Evolutionary conservation across 257 asterid genomes (phyloP).

Genomic region (Jacaranda copaia): DNA sequence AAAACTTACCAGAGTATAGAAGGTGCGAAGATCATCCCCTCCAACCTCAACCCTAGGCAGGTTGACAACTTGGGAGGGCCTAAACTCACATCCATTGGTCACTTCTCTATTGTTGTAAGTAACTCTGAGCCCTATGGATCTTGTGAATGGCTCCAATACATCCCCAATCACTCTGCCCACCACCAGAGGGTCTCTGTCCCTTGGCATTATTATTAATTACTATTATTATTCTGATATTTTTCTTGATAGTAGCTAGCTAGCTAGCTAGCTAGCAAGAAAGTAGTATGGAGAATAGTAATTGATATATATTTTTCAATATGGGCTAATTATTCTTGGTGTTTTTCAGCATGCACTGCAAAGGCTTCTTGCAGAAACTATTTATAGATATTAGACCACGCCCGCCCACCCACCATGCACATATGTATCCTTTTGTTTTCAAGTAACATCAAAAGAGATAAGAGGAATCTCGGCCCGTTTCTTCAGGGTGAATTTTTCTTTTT

Average conservation of each 20-base stretch:
- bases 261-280: no score
- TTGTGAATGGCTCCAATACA: slow-evolving; percentile 69
- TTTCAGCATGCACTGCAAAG: not conserved
- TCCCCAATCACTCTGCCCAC: slow-evolving; percentile 75
- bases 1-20: slow-evolving; percentile 63
- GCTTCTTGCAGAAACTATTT: not conserved
- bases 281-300: no score
- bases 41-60: slow-evolving; percentile 80
- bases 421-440: not conserved
- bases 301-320: no score
- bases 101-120: slow-evolving; percentile 50
- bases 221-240: not conserved
- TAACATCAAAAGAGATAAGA: not conserved
- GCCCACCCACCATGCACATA: not conserved
- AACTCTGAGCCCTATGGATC: slow-evolving; percentile 55
- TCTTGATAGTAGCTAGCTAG: not conserved
- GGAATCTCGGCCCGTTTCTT: not conserved
- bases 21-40: slow-evolving; percentile 72
- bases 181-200: slow-evolving; percentile 66
- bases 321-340: not conserved
- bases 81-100: slow-evolving; percentile 66
- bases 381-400: not conserved
- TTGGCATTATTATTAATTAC: slow-evolving; percentile 41
- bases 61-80: slow-evolving; percentile 68
- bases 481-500: no score